Conservation (phyloP, 192 early-diverging fungal species). For the Podila clonocystis region DNA sequence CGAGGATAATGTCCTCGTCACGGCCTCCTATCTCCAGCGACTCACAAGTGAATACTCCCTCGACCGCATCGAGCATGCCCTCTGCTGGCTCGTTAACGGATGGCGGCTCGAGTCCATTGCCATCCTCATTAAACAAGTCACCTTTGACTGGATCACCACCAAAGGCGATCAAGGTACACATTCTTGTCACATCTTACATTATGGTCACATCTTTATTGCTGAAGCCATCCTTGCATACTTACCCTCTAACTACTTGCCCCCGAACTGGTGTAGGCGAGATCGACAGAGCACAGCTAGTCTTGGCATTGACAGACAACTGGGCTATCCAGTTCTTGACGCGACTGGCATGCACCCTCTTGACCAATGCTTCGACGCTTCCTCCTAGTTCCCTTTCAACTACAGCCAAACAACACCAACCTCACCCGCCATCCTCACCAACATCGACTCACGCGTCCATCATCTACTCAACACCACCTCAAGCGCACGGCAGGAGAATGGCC, state of each 20-base stretch:
- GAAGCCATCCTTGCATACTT: background rate
- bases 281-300: constrained; percentile 55
- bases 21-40: constrained; percentile 74
- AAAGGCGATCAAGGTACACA: constrained; percentile 58
- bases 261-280: constrained; percentile 53
- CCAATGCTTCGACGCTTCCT: constrained; percentile 34
- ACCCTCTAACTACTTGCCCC: background rate
- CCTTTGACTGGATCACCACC: constrained; percentile 69
- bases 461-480: background rate
- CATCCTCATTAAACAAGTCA: constrained; percentile 74
- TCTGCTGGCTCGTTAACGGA: constrained; percentile 78
- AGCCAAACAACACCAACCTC: constrained; percentile 65
- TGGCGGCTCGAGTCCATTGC: constrained; percentile 80
- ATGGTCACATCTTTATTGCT: background rate
- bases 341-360: constrained; percentile 57
- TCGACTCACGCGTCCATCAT: constrained; percentile 1
- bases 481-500: background rate
- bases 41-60: constrained; percentile 81
- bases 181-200: background rate
- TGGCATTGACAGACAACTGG: constrained; percentile 62
- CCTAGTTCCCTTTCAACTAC: constrained; percentile 51
- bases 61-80: constrained; percentile 77
- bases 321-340: constrained; percentile 62
- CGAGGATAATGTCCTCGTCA: constrained; percentile 79
- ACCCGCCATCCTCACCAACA: constrained; percentile 17